Evolutionary conservation across 306 rosid genomes (phyloP), one percentile per base, ranked within the genome.

Genomic region (Mimosa pudica): DNA sequence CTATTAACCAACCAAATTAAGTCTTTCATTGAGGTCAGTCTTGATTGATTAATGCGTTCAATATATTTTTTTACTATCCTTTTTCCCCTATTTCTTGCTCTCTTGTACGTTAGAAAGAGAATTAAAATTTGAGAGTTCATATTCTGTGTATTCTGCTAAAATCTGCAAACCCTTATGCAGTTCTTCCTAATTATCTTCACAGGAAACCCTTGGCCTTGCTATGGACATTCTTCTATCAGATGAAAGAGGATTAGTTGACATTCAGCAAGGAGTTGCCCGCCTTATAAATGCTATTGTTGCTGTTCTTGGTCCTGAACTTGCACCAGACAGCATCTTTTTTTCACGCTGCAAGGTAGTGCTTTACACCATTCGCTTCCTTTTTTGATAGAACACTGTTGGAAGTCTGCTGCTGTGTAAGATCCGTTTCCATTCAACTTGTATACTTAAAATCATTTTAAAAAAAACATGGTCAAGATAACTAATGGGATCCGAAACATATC

Each of bases 231-330:
- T 92, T 78, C 82, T 95, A 83, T 89, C 98, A 9, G 98, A 92
- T 83, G 98, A 95, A 62, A 95, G 88, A 82, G 98, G 98, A 77
- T 89, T 89, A 83, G 89, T 90, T 80, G 92, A 87, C 84, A 90
- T 92, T 91, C 98, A 89, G 85, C 98, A 91, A 86, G 98, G 98
- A 64, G 98, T 91, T 81, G 98, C 97, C 64, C 94, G 98, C 81
- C 91, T 95, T 65, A 89, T 95, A 82, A 95, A 95, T 84, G 98
- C 97, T 61, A 85, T 95, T 77, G 98, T 95, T 71, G 90, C 97
- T 77, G 94, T 91, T 84, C 91, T 95, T 85, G 98, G 98, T 80
- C 98, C 98, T 47, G 98, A 95, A 89, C 98, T 95, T 83, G 89
- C 88, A 47, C 98, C 98, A n/a, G 98, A 96, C 73, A 95, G 98